Evolutionary conservation across 306 rosid genomes (phyloP).

Genomic region (Glycyrrhiza uralensis): DNA sequence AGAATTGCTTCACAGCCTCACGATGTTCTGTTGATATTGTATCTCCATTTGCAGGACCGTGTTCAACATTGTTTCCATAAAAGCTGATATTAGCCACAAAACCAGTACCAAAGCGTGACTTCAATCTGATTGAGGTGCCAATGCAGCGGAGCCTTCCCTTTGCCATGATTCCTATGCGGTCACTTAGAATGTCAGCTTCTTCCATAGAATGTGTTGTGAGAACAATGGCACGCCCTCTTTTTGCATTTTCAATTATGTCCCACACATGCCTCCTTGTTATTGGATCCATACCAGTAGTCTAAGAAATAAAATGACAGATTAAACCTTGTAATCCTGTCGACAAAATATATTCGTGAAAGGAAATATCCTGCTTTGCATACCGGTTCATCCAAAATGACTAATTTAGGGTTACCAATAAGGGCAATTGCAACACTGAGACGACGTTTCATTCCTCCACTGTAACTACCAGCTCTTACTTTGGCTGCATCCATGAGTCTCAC

Average conservation of each 20-base stretch:
- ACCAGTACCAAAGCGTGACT: conserved; percentile 82
- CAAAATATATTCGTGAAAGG: conserved; percentile 3
- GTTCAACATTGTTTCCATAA: conserved; percentile 35
- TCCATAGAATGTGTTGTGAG: conserved; percentile 97
- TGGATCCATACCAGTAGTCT: conserved; percentile 98
- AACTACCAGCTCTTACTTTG: conserved; percentile 73
- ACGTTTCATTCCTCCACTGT: conserved; percentile 95
- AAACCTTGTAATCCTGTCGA: conserved; percentile 29
- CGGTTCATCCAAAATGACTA: conserved; percentile 85
- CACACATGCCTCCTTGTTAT: conserved; percentile 92
- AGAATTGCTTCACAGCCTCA: conserved; percentile 71
- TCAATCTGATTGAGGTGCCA: conserved; percentile 82
- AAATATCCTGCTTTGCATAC: conserved; percentile 38
- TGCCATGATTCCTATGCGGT: conserved; percentile 91
- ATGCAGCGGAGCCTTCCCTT: conserved; percentile 88
- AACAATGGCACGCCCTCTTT: conserved; percentile 76
- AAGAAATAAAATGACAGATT: conserved; percentile 11
- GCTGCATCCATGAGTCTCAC: conserved; percentile 77
- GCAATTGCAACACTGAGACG: conserved; percentile 92
- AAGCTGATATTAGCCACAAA: conserved; percentile 69
- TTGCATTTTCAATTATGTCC: conserved; percentile 84
- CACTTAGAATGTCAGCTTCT: conserved; percentile 90
- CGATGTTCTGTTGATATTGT: conserved; percentile 29
- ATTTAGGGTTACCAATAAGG: conserved; percentile 82
- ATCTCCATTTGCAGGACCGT: conserved; percentile 39